Evolutionary conservation across 1,284 basidiomycete species (phyloP), one percentile per base, ranked within the genome.

Genomic region (Amylostereum areolatum): DNA sequence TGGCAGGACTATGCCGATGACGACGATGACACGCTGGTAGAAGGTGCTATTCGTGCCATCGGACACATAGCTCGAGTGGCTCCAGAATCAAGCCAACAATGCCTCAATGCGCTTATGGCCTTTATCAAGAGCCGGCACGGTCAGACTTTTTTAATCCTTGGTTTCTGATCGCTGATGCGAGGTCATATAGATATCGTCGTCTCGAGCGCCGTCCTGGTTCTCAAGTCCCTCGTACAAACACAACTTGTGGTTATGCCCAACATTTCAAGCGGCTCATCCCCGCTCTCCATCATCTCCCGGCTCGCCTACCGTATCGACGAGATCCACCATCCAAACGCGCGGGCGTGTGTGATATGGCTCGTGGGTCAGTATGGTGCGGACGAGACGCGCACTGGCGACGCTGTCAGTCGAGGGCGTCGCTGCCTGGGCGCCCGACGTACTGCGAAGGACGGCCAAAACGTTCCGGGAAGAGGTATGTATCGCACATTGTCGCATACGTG

Each of bases 321-420:
- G 46, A 89, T 97, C 45, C 76, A 71, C 11, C 87, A 92, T 59
- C 73, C 86, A 1, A 76, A 81, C 54, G 92, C 94, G 0, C 72
- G 89, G 27, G 90, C 92, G 0, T 93, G 88, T 56, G 82, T 96
- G 0, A 70, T 92, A 36, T 95, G 92, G 92, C 77, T 97, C 0
- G 91, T 92, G 0, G 94, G 94, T 0, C 91, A 95, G 64, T 92
- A 90, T 62, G 77, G 87, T 3, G 71, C 71, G 6, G 57, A 64
- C 18, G 64, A 65, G 31, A 56, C 54, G 9, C 48, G 52, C 11
- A 39, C 34, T 32, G 43, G 34, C 12, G 59, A 53, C 51, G 61
- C 57, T 2, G 45, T 44, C 12, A n/a, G 43, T 74, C 4, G 74
- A 80, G 43, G 79, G 80, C 4, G 59, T 83, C 12, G 75, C 71